These are phyloP conservation scores for Plantago ovata DNA, from an alignment of 257 asterid species.

Conservation along the genomic window DNA sequence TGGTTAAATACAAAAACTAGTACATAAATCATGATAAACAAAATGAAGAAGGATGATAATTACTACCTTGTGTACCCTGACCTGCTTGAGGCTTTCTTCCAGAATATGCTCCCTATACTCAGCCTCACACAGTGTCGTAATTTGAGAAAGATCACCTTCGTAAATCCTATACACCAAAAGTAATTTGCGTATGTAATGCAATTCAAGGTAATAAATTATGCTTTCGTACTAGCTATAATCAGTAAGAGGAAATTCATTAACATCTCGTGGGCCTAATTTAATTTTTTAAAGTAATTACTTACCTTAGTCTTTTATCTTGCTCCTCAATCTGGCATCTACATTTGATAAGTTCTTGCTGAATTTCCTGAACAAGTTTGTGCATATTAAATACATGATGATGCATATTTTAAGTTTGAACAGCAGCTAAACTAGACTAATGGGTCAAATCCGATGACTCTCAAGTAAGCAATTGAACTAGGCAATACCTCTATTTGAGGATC, in stretches of 20 bases:
- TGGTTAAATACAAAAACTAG: no score
- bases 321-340: slow-evolving; percentile 64
- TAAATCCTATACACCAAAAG: slow-evolving; percentile 46
- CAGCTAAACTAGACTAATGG: no score
- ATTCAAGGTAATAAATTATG: neutral
- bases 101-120: slow-evolving; percentile 70
- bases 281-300: neutral
- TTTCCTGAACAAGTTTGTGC: slow-evolving; percentile 42
- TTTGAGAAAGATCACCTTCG: slow-evolving; percentile 64
- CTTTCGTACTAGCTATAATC: no score
- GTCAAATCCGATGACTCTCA: no score
- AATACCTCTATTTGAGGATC: slow-evolving; percentile 72
- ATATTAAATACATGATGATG: neutral
- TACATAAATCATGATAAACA: no score
- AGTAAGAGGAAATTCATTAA: no score
- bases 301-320: slow-evolving; percentile 70
- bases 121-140: slow-evolving; percentile 57
- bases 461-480: no score
- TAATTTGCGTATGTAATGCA: neutral
- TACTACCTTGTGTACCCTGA: slow-evolving; percentile 63
- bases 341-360: slow-evolving; percentile 61
- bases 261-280: no score
- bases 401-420: no score
- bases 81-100: slow-evolving; percentile 62
- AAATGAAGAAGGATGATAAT: neutral